Conservation (phyloP, 176 grass and related monocot genomes). For the Zea luxurians region DNA sequence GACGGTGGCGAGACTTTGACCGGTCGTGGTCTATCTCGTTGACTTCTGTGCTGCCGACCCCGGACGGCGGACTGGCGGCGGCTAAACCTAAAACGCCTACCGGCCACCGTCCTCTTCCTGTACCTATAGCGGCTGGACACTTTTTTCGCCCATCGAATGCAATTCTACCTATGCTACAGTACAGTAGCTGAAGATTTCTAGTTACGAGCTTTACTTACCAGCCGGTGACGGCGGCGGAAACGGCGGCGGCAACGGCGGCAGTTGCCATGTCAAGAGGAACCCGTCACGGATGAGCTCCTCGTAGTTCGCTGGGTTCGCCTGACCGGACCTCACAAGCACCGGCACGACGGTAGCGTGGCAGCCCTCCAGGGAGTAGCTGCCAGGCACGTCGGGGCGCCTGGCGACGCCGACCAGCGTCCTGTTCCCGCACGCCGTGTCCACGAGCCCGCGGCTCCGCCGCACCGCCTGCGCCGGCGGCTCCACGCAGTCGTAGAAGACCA, state of each 20-base stretch:
- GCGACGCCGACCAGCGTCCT: neutral
- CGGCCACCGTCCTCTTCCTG: no score
- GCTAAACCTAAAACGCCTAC: no score
- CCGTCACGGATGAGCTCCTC: neutral
- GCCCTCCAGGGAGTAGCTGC: neutral
- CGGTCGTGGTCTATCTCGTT: neutral
- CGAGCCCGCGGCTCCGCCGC: neutral
- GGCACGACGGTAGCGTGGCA: neutral
- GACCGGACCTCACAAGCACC: neutral
- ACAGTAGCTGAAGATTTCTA: neutral
- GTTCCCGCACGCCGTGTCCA: neutral
- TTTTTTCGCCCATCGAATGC: neutral
- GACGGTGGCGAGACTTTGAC: neutral
- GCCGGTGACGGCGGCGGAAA: accelerated
- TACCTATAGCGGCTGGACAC: neutral
- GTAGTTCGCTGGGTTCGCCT: neutral
- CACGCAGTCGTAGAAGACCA: conserved; percentile 32
- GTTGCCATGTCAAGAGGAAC: conserved; percentile 36
- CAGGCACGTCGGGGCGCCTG: neutral
- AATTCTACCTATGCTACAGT: neutral
- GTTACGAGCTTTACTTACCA: neutral
- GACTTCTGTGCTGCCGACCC: neutral
- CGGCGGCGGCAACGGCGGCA: accelerated
- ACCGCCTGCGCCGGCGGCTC: accelerated
- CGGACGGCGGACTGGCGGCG: no score